These are phyloP conservation scores for Melocanna baccifera DNA, from an alignment of 176 grass and related monocot genomes.

Conservation along the genomic window DNA sequence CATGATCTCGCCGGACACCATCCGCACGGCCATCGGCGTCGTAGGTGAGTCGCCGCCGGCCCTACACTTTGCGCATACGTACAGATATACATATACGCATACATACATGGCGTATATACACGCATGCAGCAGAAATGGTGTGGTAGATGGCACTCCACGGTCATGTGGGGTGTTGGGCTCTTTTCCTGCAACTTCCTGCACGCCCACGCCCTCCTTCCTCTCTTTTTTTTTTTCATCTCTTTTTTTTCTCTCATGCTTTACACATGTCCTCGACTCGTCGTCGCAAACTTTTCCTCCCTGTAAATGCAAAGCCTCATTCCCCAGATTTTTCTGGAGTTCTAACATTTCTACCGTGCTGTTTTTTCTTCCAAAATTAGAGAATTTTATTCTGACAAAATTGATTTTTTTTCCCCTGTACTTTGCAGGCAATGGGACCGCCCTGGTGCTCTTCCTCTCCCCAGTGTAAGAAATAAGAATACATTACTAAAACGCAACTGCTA, in stretches of 20 bases:
- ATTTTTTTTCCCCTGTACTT: not conserved
- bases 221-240: not conserved
- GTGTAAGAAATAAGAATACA: constrained; percentile 77
- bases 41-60: constrained; percentile 36
- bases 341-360: not conserved
- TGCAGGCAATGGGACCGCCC: constrained; percentile 89
- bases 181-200: not conserved
- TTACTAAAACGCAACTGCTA: not conserved
- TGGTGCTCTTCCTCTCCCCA: constrained; percentile 87
- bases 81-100: not conserved
- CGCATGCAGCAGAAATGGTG: not conserved
- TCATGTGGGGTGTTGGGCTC: not conserved
- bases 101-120: not conserved
- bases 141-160: not conserved
- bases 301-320: not conserved
- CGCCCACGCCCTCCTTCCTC: not conserved
- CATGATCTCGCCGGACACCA: constrained; percentile 65
- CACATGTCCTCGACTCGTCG: not conserved
- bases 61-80: not conserved
- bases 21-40: constrained; percentile 73
- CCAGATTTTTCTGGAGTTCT: not conserved
- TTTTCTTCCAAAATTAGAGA: not conserved
- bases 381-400: not conserved
- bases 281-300: not conserved
- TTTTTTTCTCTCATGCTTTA: not conserved